A percentile compares a stretch with the other conserved stretches of the same genome.
These are phyloP conservation scores for Paramecium biaurelia DNA, from an alignment of 73 alveolate species.

Conservation along the genomic window DNA sequence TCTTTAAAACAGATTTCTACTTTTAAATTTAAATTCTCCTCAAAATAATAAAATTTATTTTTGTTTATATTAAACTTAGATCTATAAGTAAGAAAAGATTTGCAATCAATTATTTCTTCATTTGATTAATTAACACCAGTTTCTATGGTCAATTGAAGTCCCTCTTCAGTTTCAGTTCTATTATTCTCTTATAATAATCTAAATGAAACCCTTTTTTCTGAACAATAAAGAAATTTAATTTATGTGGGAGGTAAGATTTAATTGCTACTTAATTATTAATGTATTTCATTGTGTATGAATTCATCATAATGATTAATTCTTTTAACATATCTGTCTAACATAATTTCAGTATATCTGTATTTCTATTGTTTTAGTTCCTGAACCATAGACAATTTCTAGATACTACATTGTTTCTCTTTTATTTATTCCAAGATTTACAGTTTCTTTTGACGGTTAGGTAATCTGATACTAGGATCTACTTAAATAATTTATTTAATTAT, in stretches of 20 bases:
- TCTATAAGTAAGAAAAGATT: not conserved
- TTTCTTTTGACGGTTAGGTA: not conserved
- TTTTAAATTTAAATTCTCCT: not conserved
- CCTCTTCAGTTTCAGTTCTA: not conserved
- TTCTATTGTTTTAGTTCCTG: not conserved
- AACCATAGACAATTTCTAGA: not conserved
- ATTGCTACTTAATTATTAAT: not conserved
- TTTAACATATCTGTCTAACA: not conserved
- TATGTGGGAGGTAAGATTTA: not conserved
- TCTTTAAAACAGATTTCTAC: not conserved
- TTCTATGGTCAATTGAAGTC: not conserved
- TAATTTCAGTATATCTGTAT: not conserved
- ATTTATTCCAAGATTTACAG: not conserved
- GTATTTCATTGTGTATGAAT: not conserved
- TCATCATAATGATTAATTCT: not conserved
- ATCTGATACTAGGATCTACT: not conserved
- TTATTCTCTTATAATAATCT: not conserved
- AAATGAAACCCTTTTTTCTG: not conserved
- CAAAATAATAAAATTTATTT: not conserved
- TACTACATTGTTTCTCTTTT: not conserved
- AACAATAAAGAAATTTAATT: not conserved
- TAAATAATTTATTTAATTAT: not conserved
- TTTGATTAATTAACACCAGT: not conserved
- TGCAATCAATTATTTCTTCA: not conserved
- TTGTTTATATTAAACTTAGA: not conserved